Base-by-base conservation (phyloP, 1,139 yeast species). In the Yarrowia galli region DNA sequence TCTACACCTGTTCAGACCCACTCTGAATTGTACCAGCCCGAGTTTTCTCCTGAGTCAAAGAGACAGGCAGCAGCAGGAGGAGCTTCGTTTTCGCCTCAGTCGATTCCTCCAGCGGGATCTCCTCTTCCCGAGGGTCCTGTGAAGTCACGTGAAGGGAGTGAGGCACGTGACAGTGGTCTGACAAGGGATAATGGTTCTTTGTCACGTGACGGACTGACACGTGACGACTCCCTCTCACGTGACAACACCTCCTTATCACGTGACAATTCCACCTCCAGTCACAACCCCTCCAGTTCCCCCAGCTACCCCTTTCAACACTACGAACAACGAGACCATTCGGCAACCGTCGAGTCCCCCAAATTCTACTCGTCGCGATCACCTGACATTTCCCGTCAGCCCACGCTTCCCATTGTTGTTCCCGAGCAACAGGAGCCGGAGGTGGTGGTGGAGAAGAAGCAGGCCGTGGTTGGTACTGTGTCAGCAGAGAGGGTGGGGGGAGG, bases 281-380 rank as follows among this genome's bases (percentile, higher is more conserved):
- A 28, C n/a, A 32, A 53, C 22, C 60, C 60, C 10, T 36, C 15
- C 1, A 13, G 18, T 12, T 54, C 46, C 9, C 61, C 61, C 25
- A 40, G 61, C 48, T 54, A 54, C 61, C 61, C 61, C 8, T 54
- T 54, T 48, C 46, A 54, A 38, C 61, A 54, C 46, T 54, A 54
- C 46, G 61, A 54, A 38, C n/a, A n/a, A 16, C 46, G 61, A 1
- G 61, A 54, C 61, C 61, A 25, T 10, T 22, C 43, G 9, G 43
- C 60, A 7, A 8, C 42, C 12, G 20, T 35, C 35, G 60, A 53
- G 45, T 53, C 60, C 32, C 61, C 61, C 46, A 38, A 54, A 20
- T 40, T 54, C 13, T 54, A 40, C 61, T 23, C 46, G 3, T 54
- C 61, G 6, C 61, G 48, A 15, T 54, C 61, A 16, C 61, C 61